Evolutionary conservation across 1,284 basidiomycete species (phyloP).

Genomic region (Vanrija sp.): DNA sequence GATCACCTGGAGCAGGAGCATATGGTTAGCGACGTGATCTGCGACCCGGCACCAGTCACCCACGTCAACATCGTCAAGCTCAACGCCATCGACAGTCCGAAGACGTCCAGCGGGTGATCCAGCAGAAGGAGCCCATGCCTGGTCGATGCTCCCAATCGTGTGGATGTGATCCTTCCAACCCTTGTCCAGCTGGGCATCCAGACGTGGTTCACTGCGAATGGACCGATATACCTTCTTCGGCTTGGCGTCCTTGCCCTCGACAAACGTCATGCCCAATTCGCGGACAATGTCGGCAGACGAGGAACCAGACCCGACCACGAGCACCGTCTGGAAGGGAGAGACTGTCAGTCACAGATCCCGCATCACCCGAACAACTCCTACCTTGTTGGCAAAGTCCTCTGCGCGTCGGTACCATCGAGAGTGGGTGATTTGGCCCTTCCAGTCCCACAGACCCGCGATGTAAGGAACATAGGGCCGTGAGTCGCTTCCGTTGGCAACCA

Average conservation of each 20-base stretch:
- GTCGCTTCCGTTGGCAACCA: conserved; percentile 12
- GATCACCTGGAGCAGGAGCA: conserved; percentile 5
- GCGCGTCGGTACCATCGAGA: conserved; percentile 12
- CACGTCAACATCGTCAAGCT: not conserved
- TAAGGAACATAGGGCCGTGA: conserved; percentile 11
- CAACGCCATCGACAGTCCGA: conserved; percentile 9
- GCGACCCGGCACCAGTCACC: not conserved
- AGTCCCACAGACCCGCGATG: conserved; percentile 11
- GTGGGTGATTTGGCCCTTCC: conserved; percentile 12
- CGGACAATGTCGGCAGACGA: conserved; percentile 13
- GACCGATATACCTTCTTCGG: conserved; percentile 14
- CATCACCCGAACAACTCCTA: not conserved
- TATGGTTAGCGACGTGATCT: not conserved
- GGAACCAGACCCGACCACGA: conserved; percentile 11
- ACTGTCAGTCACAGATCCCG: not conserved
- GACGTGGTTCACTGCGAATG: conserved; percentile 8
- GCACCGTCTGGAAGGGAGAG: conserved; percentile 1
- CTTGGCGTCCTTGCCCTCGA: not conserved
- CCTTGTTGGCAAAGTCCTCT: conserved; percentile 9
- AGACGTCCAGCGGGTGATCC: no score
- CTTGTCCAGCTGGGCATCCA: conserved; percentile 11
- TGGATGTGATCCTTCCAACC: conserved; percentile 8
- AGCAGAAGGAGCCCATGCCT: no score
- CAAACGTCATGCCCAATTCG: conserved; percentile 8
- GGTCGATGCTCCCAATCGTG: not conserved